Conservation (phyloP, 1,284 basidiomycete genomes). For the Polyporus tsugae region DNA sequence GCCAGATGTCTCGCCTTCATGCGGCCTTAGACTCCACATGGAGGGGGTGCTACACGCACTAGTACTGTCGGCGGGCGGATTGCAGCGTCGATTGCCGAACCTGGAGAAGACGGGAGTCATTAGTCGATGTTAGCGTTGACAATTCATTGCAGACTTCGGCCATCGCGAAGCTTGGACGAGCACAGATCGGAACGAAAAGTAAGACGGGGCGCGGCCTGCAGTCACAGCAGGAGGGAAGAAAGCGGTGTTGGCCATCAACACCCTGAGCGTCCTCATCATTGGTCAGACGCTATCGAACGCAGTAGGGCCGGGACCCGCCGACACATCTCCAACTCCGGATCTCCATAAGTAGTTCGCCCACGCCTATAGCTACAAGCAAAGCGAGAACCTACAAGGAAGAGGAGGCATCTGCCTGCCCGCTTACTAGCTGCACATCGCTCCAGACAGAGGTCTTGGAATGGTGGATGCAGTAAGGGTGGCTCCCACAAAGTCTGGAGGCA, state of each 20-base stretch:
- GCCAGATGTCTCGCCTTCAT: background rate
- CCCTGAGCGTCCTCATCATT: background rate
- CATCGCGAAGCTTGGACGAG: background rate
- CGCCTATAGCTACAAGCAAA: background rate
- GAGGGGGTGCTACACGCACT: background rate
- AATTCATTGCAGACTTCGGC: background rate
- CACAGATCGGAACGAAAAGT: background rate
- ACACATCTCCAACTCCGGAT: background rate
- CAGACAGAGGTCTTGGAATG: too few species aligned
- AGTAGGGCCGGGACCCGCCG: background rate
- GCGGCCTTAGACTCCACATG: background rate
- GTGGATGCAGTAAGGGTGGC: too few species aligned
- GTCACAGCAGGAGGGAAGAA: background rate
- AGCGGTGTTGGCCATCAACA: constrained; percentile 7
- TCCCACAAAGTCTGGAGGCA: too few species aligned
- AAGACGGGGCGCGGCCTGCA: background rate
- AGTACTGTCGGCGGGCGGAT: background rate
- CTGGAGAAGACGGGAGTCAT: background rate
- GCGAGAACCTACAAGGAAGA: background rate
- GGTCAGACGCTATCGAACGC: background rate
- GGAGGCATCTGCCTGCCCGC: background rate
- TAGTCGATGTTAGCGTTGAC: background rate
- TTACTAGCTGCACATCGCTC: background rate
- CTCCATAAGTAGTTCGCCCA: background rate
- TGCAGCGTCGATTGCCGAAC: background rate